These are phyloP conservation scores for Coprinellus aureogranulatus DNA, from an alignment of 768 basidiomycete genomes.

Conservation along the genomic window DNA sequence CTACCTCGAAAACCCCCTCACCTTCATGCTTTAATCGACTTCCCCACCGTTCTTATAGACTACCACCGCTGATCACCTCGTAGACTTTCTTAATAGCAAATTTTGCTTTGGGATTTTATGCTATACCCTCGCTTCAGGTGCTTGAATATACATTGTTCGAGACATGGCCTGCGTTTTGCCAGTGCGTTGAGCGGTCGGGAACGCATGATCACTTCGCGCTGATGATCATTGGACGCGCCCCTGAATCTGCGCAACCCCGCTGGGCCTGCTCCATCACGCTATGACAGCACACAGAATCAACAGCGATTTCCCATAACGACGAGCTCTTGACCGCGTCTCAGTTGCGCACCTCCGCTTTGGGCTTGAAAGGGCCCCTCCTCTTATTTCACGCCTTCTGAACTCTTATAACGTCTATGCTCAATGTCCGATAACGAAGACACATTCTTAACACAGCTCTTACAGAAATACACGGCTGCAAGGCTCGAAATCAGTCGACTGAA, in stretches of 20 bases:
- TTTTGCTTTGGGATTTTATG: background rate
- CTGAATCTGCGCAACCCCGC: no score
- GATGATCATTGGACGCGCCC: no score
- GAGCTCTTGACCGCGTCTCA: no score
- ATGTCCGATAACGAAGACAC: background rate
- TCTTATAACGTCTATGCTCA: background rate
- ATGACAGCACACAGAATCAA: background rate
- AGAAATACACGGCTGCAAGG: background rate
- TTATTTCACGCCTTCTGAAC: background rate
- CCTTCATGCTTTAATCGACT: slow-evolving; percentile 81
- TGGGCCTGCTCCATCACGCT: no score
- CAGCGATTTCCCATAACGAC: background rate
- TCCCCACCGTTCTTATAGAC: background rate
- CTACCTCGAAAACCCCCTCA: slow-evolving; percentile 94
- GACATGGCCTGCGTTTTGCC: no score
- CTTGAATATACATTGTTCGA: background rate
- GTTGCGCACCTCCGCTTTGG: no score
- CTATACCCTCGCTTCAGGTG: background rate
- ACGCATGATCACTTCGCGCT: no score
- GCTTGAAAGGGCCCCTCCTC: no score
- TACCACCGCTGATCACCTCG: slow-evolving; percentile 10
- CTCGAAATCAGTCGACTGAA: background rate
- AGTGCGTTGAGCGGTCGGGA: no score
- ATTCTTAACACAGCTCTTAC: background rate
- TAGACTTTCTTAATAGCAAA: background rate